phyloP scores from a whole-genome alignment of 768 basidiomycete species.

The Phylloporus scabripes region DNA sequence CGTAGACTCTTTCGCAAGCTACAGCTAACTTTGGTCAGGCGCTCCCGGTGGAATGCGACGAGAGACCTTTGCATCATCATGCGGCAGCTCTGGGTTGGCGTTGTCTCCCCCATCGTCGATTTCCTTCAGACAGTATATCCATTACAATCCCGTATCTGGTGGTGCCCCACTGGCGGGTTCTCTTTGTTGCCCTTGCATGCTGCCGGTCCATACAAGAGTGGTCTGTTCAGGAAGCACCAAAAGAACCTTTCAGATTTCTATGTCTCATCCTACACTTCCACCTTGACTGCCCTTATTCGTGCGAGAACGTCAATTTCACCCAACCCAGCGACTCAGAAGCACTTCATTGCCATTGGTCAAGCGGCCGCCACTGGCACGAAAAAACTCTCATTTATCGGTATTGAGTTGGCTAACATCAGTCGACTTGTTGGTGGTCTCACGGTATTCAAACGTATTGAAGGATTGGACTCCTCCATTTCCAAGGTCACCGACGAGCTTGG shows the following conservation, averaged over 20 bases:
- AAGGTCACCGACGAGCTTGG: neutral
- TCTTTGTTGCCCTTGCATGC: neutral
- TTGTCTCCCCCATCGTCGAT: neutral
- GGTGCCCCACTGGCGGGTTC: neutral
- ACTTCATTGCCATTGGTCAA: neutral
- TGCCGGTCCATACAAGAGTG: neutral
- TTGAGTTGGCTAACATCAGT: neutral
- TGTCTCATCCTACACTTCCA: neutral
- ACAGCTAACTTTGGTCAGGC: neutral
- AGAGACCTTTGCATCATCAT: neutral
- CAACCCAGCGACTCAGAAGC: neutral
- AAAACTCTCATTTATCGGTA: neutral
- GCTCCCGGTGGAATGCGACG: neutral
- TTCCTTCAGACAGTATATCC: neutral
- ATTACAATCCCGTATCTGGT: neutral
- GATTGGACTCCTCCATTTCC: neutral
- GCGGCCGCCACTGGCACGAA: neutral
- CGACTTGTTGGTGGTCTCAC: neutral
- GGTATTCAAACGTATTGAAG: neutral
- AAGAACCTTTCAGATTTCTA: neutral
- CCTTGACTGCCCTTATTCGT: neutral
- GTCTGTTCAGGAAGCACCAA: neutral
- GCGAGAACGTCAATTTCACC: neutral
- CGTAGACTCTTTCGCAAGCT: neutral
- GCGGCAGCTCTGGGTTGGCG: neutral